Conservation (phyloP, 2,329 filamentous ascomycete genomes). For the Fusarium xyrophilum region DNA sequence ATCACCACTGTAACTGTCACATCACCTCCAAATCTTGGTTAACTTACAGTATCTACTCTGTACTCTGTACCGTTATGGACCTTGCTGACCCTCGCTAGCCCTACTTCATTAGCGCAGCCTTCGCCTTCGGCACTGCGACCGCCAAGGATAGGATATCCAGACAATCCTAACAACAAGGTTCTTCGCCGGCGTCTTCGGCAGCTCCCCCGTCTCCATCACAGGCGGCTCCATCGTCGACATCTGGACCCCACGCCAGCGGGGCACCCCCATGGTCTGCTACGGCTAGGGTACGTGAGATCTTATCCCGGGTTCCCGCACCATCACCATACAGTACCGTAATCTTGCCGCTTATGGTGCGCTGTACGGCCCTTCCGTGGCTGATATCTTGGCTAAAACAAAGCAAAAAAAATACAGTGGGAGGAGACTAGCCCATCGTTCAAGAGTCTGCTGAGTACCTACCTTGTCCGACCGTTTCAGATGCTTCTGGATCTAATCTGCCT, state of each 20-base stretch:
- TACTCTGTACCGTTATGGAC: background rate
- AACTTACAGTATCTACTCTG: no score
- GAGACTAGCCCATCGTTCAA: background rate
- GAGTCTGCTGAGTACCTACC: background rate
- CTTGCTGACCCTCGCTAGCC: background rate
- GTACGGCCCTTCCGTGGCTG: background rate
- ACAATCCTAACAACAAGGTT: background rate
- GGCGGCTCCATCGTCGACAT: background rate
- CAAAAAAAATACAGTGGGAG: background rate
- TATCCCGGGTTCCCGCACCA: background rate
- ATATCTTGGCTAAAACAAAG: background rate
- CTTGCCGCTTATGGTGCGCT: background rate
- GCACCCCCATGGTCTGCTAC: background rate
- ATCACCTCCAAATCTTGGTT: background rate
- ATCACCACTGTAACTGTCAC: background rate
- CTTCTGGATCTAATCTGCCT: background rate
- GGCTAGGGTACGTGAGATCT: background rate
- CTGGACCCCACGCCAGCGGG: background rate
- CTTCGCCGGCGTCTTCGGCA: background rate
- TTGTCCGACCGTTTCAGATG: background rate
- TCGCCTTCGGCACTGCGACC: constrained; percentile 1
- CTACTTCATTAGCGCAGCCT: background rate
- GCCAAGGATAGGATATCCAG: background rate
- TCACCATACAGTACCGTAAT: no score
- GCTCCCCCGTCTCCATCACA: constrained; percentile 1